These are phyloP conservation scores for Penicillium oxalicum DNA, from an alignment of 2,329 filamentous ascomycete genomes.

Conservation along the genomic window DNA sequence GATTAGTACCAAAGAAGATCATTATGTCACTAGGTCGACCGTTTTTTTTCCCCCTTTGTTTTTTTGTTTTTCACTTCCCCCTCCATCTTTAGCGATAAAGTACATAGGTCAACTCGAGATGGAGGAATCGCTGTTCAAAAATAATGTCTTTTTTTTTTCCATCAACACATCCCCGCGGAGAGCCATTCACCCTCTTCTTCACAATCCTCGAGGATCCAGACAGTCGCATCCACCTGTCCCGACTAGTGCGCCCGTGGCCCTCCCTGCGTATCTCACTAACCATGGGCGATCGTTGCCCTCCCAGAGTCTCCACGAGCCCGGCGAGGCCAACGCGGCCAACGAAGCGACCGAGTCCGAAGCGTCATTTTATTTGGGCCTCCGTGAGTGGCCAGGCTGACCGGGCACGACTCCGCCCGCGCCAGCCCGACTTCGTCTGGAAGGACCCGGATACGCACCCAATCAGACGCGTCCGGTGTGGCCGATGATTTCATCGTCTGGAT, in stretches of 20 bases:
- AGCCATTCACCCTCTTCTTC: too few relatives aligned
- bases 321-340: neutral
- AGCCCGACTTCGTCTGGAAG: constrained; percentile 9
- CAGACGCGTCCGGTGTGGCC: constrained; percentile 8
- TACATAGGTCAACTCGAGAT: too few relatives aligned
- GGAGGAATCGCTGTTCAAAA: too few relatives aligned
- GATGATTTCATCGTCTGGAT: constrained; percentile 18
- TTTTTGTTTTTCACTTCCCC: neutral
- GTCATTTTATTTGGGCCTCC: constrained; percentile 20
- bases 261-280: constrained; percentile 14
- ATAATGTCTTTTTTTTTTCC: neutral
- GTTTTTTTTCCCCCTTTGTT: too few relatives aligned
- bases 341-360: constrained; percentile 8
- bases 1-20: neutral
- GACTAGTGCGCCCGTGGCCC: constrained; percentile 18
- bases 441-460: constrained; percentile 13
- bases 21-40: constrained; percentile 13
- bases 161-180: constrained; percentile 11
- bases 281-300: constrained; percentile 15
- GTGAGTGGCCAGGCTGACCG: constrained; percentile 11
- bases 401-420: constrained; percentile 10
- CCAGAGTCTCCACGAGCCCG: neutral
- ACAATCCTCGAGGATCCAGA: too few relatives aligned
- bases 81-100: neutral
- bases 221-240: too few relatives aligned